Base-by-base conservation (phyloP, 116 monocot genomes). In the Dioscorea cayenensis region DNA sequence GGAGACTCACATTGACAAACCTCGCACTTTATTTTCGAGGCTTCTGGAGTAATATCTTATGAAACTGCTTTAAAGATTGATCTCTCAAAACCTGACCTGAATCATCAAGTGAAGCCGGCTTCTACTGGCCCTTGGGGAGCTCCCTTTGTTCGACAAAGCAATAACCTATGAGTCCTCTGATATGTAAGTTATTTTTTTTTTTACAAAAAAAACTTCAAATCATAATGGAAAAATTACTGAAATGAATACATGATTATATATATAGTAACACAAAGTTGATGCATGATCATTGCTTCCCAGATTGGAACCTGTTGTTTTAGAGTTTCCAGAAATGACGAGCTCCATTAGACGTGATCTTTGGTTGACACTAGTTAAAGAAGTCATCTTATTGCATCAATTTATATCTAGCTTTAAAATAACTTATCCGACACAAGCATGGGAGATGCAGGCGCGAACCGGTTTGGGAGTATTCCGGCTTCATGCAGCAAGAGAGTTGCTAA, bases 121-220 rank as follows among this genome's bases (percentile, higher is more conserved):
- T 87, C 90, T 0, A 95, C 95, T 11, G 92, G 95, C 16, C 95
- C 95, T 68, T 95, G 83, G 83, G 95, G 95, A 50, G 89, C 87
- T 50, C 89, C 89, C 95, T 0, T 77, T 95, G 23, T 90, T 85
- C 59, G 92, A 95, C 62, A 92, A 89, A 77, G 92, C 92, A 22
- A 84, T 95, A 12, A 51, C 66, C 63, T 90, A 82, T 14, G 84
- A 82, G 63, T 87, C 92, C 14, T 71, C 84, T 27, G 65, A 82
- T 64, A 59, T 89, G 95, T 91, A 82, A 83, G 83, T 1, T 23
- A 11, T 69, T 25, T 50, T 22, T 2, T 6, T 6, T n/a, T n/a
- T n/a, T n/a, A n/a, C n/a, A n/a, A n/a, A n/a, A 38, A 25, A 8
- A 20, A 50, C 27, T 49, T 50, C 22, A 21, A 21, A 9, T 20